phyloP scores from a whole-genome alignment of 2,329 filamentous ascomycete genomes.

The Penicillium sp. region DNA sequence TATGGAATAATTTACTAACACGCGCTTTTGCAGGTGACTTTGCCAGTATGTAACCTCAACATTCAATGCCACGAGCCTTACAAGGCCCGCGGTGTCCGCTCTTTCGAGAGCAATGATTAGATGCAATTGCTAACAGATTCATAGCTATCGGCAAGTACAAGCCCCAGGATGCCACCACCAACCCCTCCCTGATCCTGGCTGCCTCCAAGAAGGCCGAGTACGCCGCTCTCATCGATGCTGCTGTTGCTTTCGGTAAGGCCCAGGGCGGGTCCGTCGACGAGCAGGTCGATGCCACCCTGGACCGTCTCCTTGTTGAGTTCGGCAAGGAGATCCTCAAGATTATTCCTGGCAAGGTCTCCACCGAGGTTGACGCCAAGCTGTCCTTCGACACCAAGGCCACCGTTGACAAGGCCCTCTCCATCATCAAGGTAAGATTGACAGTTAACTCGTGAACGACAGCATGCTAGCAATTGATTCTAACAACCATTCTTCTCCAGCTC shows the following conservation, averaged over 20 bases:
- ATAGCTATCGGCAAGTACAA: slow-evolving; percentile 98
- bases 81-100: not conserved
- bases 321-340: slow-evolving; percentile 97
- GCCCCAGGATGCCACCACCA: slow-evolving; percentile 99
- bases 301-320: slow-evolving; percentile 95
- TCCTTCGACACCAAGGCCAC: slow-evolving; percentile 94
- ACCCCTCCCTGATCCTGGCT: slow-evolving; percentile 97
- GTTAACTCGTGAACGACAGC: too few relatives aligned
- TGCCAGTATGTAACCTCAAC: slow-evolving; percentile 65
- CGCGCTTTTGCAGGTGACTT: slow-evolving; percentile 67
- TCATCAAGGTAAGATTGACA: slow-evolving; percentile 76
- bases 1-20: slow-evolving; percentile 38
- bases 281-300: slow-evolving; percentile 87
- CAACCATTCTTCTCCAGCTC: slow-evolving; percentile 64
- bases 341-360: slow-evolving; percentile 97
- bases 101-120: not conserved
- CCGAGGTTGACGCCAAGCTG: slow-evolving; percentile 94
- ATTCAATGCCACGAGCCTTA: slow-evolving; percentile 17
- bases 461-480: not conserved
- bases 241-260: slow-evolving; percentile 84
- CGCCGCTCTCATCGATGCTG: slow-evolving; percentile 85
- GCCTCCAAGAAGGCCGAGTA: slow-evolving; percentile 99
- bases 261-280: slow-evolving; percentile 71
- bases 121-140: slow-evolving; percentile 21
- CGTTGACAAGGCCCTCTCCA: slow-evolving; percentile 93